Conservation (phyloP, 2,329 filamentous ascomycete species). For the Didymosphaeria variabile region DNA sequence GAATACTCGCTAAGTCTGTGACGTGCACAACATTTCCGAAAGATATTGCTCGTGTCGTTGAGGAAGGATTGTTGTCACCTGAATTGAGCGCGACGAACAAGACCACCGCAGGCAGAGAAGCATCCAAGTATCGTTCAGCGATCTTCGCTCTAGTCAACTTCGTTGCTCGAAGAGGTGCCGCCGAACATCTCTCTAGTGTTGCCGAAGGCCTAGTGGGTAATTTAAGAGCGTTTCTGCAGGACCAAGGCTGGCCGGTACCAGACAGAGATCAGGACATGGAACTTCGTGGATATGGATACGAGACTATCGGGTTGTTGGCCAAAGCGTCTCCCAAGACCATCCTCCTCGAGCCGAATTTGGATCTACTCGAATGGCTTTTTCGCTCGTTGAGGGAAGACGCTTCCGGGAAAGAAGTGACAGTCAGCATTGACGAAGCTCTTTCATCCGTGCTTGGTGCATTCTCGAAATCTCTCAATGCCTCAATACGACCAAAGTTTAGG, state of each 20-base stretch:
- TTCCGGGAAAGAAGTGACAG: conserved; percentile 74
- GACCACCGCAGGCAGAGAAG: conserved; percentile 72
- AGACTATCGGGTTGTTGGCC: conserved; percentile 85
- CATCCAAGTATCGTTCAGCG: conserved; percentile 79
- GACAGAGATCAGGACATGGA: conserved; percentile 64
- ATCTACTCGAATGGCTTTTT: conserved; percentile 80
- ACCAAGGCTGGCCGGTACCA: conserved; percentile 83
- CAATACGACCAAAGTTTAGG: conserved; percentile 51
- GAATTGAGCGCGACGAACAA: conserved; percentile 43
- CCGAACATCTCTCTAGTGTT: conserved; percentile 68
- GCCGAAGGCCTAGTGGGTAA: conserved; percentile 73
- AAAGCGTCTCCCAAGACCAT: conserved; percentile 69
- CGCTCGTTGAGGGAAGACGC: conserved; percentile 82
- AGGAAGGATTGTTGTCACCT: conserved; percentile 67
- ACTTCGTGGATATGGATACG: conserved; percentile 83
- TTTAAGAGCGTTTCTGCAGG: conserved; percentile 76
- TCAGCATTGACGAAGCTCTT: conserved; percentile 89
- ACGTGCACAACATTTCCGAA: conserved; percentile 74
- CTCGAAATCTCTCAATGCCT: conserved; percentile 53
- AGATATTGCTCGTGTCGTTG: conserved; percentile 74
- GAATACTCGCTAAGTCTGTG: conserved; percentile 78
- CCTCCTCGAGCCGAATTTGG: conserved; percentile 60
- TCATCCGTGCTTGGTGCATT: conserved; percentile 77
- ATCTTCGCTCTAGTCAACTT: conserved; percentile 89
- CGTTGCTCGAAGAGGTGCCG: conserved; percentile 77